These are phyloP conservation scores for Zygosaccharomyces lentus DNA, from an alignment of 805 yeast species.

Conservation along the genomic window DNA sequence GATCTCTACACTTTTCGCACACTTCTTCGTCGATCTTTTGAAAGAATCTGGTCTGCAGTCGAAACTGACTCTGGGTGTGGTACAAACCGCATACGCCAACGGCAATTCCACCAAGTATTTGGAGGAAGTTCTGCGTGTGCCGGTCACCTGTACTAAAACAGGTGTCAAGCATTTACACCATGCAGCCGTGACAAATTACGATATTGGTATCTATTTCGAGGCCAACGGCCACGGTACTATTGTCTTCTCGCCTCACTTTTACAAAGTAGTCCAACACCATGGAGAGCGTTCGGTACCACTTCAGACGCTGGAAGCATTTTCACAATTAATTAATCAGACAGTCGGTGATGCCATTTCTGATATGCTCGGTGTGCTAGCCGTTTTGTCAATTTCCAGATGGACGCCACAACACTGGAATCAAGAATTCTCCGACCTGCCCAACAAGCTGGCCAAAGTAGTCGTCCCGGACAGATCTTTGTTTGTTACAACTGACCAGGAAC, in stretches of 20 bases:
- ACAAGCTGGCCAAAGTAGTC: conserved; percentile 70
- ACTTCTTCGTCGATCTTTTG: conserved; percentile 52
- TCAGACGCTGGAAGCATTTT: conserved; percentile 52
- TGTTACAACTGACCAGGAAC: conserved; percentile 86
- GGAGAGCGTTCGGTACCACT: conserved; percentile 38
- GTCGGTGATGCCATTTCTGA: conserved; percentile 99
- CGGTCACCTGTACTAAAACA: conserved; percentile 86
- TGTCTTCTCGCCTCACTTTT: conserved; percentile 58
- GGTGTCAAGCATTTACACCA: conserved; percentile 97
- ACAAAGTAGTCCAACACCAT: conserved; percentile 38
- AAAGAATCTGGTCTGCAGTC: conserved; percentile 40
- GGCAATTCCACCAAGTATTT: conserved; percentile 82
- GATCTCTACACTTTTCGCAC: conserved; percentile 79
- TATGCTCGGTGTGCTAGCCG: conserved; percentile 67
- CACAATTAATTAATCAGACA: conserved; percentile 83
- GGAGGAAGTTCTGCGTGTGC: conserved; percentile 54
- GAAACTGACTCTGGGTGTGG: conserved; percentile 62
- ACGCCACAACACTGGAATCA: conserved; percentile 69
- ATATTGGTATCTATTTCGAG: conserved; percentile 92
- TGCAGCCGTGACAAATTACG: conserved; percentile 72
- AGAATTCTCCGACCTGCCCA: conserved; percentile 81
- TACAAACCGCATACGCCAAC: conserved; percentile 97
- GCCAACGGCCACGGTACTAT: conserved; percentile 99
- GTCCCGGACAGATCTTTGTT: conserved; percentile 79
- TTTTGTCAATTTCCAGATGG: conserved; percentile 52